Percentiles rank a stretch among this genome's conserved stretches.
phyloP scores from a whole-genome alignment of 495 filamentous ascomycete species.

The Aspergillus panamensis region DNA sequence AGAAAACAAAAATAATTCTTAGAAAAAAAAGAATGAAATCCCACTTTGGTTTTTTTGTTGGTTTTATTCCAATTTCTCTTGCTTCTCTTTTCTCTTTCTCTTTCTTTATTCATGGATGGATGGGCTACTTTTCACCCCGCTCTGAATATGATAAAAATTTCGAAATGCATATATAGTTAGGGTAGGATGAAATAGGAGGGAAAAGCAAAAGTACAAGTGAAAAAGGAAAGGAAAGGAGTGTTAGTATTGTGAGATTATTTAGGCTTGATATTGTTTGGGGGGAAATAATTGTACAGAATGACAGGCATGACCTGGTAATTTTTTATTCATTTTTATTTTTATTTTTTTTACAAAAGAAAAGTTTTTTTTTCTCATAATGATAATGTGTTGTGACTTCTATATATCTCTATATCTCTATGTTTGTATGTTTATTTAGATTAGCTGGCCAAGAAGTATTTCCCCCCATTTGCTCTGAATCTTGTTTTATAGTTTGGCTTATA shows the following conservation, averaged over 20 bases:
- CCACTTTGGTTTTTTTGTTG: neutral
- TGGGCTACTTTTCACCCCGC: neutral
- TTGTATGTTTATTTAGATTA: neutral
- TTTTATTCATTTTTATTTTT: too few relatives aligned
- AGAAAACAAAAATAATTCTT: neutral
- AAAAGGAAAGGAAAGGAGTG: slow-evolving; percentile 2
- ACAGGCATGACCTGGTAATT: slow-evolving; percentile 7
- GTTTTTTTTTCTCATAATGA: too few relatives aligned
- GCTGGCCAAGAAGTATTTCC: too few relatives aligned
- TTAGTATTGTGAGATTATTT: neutral
- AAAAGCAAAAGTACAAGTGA: neutral
- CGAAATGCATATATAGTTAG: neutral
- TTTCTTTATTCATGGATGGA: neutral
- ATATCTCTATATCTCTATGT: neutral
- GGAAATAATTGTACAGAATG: slow-evolving; percentile 9
- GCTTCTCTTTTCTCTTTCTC: slow-evolving; percentile 1
- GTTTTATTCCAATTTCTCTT: too few relatives aligned
- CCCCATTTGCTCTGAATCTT: too few relatives aligned
- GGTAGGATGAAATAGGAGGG: neutral
- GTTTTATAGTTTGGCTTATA: too few relatives aligned
- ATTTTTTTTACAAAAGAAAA: too few relatives aligned
- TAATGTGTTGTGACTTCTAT: slow-evolving; percentile 1
- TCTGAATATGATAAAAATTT: neutral
- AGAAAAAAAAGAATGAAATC: neutral
- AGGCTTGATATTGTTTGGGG: neutral